Base-by-base conservation (phyloP, 768 basidiomycete species). In the Russula abietina region DNA sequence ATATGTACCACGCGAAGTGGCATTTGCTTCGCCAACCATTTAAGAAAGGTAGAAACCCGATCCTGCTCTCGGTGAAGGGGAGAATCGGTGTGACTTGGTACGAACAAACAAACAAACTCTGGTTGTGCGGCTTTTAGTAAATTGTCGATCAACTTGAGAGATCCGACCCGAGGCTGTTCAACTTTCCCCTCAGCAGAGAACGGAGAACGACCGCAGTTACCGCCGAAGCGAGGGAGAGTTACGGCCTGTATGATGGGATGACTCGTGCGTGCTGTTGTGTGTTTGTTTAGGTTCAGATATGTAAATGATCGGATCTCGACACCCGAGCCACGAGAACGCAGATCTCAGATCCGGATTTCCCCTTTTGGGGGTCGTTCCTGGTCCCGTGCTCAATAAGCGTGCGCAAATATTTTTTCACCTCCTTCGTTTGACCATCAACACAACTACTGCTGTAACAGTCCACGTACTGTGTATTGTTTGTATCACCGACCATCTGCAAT, bases 21-120 rank as follows among this genome's bases (percentile, higher is more conserved):
- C 11, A 16, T n/a, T n/a, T 22, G 60, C 33, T 61, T 60, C 22
- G 8, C 14, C 14, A 52, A 30, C 38, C 3, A 19, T 22, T 28
- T 60, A 30, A 55, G 36, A 55, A 26, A 19, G 41, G 32, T 6
- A 61, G 28, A 45, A 45, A 12, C 17, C 61, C 39, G 61, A 46
- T 61, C 55, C 38, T 39, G 55, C 39, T 50, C 60, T 61, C 39
- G 48, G 52, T 6, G 19, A 26, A 19, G 36, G 52, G 38, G 57
- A 59, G 57, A 52, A 63, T 63, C 62, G 28, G 52, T 59, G 28
- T n/a, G n/a, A n/a, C n/a, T n/a, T n/a, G n/a, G n/a, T 46, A 54
- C 48, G 62, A 63, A 59, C 51, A 36, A 36, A 33, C 33, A 33
- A 33, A 33, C 1, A 10, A 11, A 45, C 50, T 57, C 32, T 39